Evolutionary conservation across 306 rosid genomes (phyloP).

Genomic region (Vicia faba): DNA sequence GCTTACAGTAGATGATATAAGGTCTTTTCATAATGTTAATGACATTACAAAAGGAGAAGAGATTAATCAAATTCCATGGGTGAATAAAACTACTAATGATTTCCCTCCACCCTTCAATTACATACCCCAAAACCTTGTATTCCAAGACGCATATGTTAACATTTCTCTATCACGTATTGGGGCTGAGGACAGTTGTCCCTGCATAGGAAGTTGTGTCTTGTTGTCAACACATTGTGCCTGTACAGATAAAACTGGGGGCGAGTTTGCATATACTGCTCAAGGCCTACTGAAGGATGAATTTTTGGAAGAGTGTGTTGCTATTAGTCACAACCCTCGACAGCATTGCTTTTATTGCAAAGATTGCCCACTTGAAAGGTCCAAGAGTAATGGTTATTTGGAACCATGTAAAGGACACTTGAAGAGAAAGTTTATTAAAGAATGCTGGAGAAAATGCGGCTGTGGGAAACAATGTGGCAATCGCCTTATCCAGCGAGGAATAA

Average conservation of each 20-base stretch:
- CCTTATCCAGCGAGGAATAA: conserved; percentile 84
- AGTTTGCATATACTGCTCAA: conserved; percentile 62
- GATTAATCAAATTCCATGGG: conserved; percentile 69
- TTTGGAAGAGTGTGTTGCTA: conserved; percentile 67
- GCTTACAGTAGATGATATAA: conserved; percentile 52
- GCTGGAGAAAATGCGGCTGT: conserved; percentile 97
- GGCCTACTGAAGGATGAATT: conserved; percentile 67
- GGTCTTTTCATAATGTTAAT: conserved; percentile 55
- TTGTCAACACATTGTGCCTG: conserved; percentile 63
- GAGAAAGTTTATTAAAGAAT: conserved; percentile 85
- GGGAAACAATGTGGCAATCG: conserved; percentile 81
- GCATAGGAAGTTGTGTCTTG: conserved; percentile 74
- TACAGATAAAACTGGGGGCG: conserved; percentile 60
- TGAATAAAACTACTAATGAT: conserved; percentile 57
- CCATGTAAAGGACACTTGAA: conserved; percentile 89
- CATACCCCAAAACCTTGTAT: conserved; percentile 63
- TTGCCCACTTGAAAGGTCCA: conserved; percentile 78
- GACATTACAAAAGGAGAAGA: conserved; percentile 90
- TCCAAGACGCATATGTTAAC: conserved; percentile 62
- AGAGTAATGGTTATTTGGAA: conserved; percentile 68
- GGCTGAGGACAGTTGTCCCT: conserved; percentile 67
- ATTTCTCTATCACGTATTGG: conserved; percentile 63
- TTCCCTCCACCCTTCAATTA: conserved; percentile 65
- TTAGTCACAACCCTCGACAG: conserved; percentile 54
- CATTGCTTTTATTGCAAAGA: conserved; percentile 62